phyloP scores from a whole-genome alignment of 2,329 filamentous ascomycete species.

The Hypomyces rosellus region DNA sequence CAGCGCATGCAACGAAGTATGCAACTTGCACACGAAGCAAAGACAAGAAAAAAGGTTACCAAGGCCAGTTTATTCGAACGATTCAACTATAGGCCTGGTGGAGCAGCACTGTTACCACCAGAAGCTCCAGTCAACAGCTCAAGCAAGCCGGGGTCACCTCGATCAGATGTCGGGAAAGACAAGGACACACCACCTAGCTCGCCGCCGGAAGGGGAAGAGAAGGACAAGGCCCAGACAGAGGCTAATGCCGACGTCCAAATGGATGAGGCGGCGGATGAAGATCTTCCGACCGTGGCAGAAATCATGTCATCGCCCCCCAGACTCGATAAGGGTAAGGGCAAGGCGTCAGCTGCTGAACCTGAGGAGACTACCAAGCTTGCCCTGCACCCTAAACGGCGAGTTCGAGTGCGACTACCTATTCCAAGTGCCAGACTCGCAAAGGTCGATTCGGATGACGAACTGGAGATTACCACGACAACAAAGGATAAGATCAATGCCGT shows the following conservation, averaged over 20 bases:
- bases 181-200: conserved; percentile 69
- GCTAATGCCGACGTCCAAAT: conserved; percentile 8
- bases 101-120: conserved; percentile 21
- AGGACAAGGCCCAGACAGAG: conserved; percentile 5
- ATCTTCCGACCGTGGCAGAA: conserved; percentile 34
- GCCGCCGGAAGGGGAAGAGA: conserved; percentile 37
- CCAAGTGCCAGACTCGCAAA: conserved; percentile 32
- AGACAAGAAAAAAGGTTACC: conserved; percentile 84
- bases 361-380: conserved; percentile 17
- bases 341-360: conserved; percentile 30
- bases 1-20: conserved; percentile 85
- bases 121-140: conserved; percentile 45
- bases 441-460: conserved; percentile 50
- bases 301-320: conserved; percentile 25
- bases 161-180: conserved; percentile 46
- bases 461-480: conserved; percentile 53
- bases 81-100: conserved; percentile 64
- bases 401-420: conserved; percentile 45
- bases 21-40: conserved; percentile 84
- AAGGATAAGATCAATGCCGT: conserved; percentile 53
- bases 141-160: conserved; percentile 46
- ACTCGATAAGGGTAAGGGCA: conserved; percentile 56
- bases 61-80: conserved; percentile 75
- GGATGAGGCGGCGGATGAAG: conserved; percentile 22
- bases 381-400: conserved; percentile 36